Base-by-base conservation (phyloP, 345 rosid species). In the Mangifera indica region DNA sequence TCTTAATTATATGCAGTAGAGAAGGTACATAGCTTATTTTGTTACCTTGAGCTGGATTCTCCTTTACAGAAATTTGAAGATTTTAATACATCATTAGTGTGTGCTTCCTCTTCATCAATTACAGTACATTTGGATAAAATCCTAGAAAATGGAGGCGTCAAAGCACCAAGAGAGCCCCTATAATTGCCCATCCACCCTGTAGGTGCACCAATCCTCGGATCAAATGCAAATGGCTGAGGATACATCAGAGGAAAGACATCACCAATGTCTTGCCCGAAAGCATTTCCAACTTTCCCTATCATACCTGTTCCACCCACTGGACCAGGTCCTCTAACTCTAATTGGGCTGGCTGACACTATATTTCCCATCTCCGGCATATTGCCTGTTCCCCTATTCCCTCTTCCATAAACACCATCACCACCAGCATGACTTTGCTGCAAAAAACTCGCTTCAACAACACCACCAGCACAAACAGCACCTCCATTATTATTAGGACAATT, bases 321-420 rank as follows among this genome's bases (percentile, higher is more conserved):
- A 68, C 83, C 85, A 71, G 87, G 76, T 7, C 74, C 90, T 72
- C 93, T 84, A 66, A 74, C 79, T 74, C 91, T 81, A 83, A 87
- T 87, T 7, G 86, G 91, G 79, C 90, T 91, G 61, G 79, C 74
- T n/a, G 85, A 85, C 17, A 92, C 97, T 75, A 91, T 86, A 71
- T 81, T 81, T 54, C 88, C 6, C 87, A 88, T 84, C 51, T 89
- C 93, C 59, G 80, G 97, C 21, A 78, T 82, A 76, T 82, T 86
- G 53, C 97, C 93, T 74, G 93, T 83, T 62, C 90, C 88, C 87
- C 91, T 86, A 46, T 82, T 83, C 42, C 93, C 96, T 79, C 93
- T 84, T 58, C 91, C 89, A 72, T 68, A 88, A 70, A 77, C 70
- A 10, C 69, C 63, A 67, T 60, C 81, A 42, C 74, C 82, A 10